A percentile compares a stretch with the other conserved stretches of the same genome.
These are phyloP conservation scores for Irpex sp. DNA, from an alignment of 1,284 basidiomycete species.

Conservation along the genomic window DNA sequence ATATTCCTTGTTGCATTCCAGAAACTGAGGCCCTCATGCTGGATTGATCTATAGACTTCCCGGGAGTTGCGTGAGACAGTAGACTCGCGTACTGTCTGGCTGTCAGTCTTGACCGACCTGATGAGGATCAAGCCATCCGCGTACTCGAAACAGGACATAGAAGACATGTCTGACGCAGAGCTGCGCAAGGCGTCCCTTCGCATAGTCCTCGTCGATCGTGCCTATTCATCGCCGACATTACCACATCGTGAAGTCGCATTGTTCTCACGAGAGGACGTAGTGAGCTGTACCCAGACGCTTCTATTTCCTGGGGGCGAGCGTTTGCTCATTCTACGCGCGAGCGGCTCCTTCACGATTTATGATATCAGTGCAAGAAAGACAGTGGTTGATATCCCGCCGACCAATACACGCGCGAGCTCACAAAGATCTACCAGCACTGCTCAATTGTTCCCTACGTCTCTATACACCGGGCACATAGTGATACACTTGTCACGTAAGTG, in stretches of 20 bases:
- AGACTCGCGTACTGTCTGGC: neutral
- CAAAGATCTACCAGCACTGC: neutral
- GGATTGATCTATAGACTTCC: neutral
- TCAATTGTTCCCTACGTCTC: neutral
- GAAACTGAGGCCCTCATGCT: neutral
- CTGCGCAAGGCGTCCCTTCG: neutral
- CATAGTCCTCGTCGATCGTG: neutral
- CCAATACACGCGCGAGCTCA: too few species aligned
- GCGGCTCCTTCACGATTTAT: neutral
- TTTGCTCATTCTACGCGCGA: neutral
- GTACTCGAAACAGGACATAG: neutral
- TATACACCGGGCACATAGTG: neutral
- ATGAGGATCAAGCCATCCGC: neutral
- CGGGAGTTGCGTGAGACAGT: neutral
- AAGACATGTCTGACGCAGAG: neutral
- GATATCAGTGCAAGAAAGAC: neutral
- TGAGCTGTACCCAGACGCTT: neutral
- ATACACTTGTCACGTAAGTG: neutral
- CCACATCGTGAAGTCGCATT: neutral
- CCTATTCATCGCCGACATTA: neutral
- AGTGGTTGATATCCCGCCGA: neutral
- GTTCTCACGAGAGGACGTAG: neutral
- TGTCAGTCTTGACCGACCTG: neutral
- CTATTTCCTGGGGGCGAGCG: neutral
- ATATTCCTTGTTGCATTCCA: neutral